A percentile compares a stretch with the other conserved stretches of the same genome.
Conservation (phyloP, 306 rosid genomes). For the Cyamopsis tetragonoloba region DNA sequence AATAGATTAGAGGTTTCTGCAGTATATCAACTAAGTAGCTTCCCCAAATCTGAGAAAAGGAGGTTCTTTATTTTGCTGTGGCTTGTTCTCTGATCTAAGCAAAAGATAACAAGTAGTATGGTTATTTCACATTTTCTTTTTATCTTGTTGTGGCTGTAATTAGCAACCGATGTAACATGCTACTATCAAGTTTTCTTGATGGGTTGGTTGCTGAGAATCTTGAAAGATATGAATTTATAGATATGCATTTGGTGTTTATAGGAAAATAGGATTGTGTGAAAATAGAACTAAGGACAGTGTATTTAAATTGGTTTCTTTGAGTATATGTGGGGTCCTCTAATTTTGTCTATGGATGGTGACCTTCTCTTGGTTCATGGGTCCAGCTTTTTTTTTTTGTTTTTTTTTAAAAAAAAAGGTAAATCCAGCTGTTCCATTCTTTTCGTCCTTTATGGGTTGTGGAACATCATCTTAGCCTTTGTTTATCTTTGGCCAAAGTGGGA, state of each 20-base stretch:
- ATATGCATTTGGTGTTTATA: constrained; percentile 20
- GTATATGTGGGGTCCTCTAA: not conserved
- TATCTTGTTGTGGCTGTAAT: not conserved
- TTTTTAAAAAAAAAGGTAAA: too few species aligned
- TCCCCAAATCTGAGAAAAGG: not conserved
- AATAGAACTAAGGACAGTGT: constrained; percentile 1
- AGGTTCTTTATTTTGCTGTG: not conserved
- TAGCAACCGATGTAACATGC: not conserved
- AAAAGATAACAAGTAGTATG: not conserved
- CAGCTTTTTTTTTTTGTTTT: too few species aligned
- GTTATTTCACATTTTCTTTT: not conserved
- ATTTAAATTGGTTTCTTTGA: not conserved
- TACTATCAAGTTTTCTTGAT: constrained; percentile 4
- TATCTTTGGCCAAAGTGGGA: constrained; percentile 14
- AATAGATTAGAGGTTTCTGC: too few species aligned
- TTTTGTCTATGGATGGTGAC: not conserved
- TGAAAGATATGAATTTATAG: not conserved
- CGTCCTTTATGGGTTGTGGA: constrained; percentile 11
- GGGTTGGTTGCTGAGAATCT: constrained; percentile 22
- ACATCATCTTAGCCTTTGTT: constrained; percentile 3
- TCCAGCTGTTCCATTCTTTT: not conserved
- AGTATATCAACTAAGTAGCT: not conserved
- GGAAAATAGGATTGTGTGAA: not conserved
- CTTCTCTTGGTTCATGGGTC: not conserved
- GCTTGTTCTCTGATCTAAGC: not conserved